These are phyloP conservation scores for Malus hybrid DNA, from an alignment of 331 rosid species.

Conservation along the genomic window DNA sequence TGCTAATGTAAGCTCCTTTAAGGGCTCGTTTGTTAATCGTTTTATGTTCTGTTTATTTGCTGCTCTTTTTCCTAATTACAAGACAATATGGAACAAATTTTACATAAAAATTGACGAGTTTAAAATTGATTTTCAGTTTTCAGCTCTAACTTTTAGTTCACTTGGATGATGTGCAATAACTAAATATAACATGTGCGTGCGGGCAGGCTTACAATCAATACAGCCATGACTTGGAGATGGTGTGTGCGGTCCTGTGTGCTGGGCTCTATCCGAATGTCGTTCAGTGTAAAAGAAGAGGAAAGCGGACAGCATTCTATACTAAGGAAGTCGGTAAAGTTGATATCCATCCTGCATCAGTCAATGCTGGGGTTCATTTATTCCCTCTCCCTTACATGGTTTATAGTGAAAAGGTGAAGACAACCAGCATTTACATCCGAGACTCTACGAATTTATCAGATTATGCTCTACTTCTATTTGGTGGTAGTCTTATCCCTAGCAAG, in stretches of 20 bases:
- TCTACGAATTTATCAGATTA: slow-evolving; percentile 91
- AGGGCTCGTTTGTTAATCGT: background rate
- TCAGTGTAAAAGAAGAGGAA: slow-evolving; percentile 94
- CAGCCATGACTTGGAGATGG: slow-evolving; percentile 91
- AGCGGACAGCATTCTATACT: slow-evolving; percentile 73
- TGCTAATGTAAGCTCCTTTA: slow-evolving; percentile 42
- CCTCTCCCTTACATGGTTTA: slow-evolving; percentile 98
- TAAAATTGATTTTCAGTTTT: background rate
- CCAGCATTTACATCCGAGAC: slow-evolving; percentile 72
- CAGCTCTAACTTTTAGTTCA: background rate
- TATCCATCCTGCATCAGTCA: slow-evolving; percentile 93
- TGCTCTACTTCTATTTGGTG: slow-evolving; percentile 84
- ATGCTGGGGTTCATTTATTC: slow-evolving; percentile 85
- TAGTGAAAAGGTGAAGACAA: slow-evolving; percentile 92
- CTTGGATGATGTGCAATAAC: background rate
- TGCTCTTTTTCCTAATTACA: background rate
- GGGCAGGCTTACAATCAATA: slow-evolving; percentile 88
- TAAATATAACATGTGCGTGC: slow-evolving; percentile 17
- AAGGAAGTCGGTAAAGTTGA: slow-evolving; percentile 97
- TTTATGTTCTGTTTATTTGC: background rate
- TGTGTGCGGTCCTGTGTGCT: slow-evolving; percentile 90
- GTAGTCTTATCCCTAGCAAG: slow-evolving; percentile 62
- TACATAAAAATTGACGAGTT: background rate
- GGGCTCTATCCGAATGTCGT: slow-evolving; percentile 96
- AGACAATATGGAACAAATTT: background rate